These are phyloP conservation scores for Closterium sp. DNA, from an alignment of 139 green algal species.

Conservation along the genomic window DNA sequence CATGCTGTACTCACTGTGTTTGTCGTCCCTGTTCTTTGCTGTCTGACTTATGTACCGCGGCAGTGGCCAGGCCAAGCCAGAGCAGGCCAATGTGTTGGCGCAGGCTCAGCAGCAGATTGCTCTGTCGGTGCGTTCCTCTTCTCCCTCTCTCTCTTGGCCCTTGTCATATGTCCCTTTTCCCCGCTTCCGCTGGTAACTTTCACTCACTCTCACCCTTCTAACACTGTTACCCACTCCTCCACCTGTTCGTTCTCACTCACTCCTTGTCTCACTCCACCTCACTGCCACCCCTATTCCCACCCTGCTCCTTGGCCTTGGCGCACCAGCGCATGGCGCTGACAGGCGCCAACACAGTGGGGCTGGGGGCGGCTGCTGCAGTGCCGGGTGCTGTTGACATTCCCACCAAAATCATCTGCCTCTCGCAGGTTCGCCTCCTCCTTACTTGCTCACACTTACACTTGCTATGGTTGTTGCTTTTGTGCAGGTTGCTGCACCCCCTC, in stretches of 20 bases:
- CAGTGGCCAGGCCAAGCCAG: constrained; percentile 11
- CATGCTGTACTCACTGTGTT: neutral
- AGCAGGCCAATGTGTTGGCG: constrained; percentile 11
- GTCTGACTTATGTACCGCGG: neutral
- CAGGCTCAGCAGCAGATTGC: constrained; percentile 11
- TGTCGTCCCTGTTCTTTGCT: neutral
- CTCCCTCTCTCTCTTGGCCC: neutral
- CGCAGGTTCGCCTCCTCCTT: neutral
- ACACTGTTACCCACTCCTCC: neutral
- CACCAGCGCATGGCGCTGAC: neutral
- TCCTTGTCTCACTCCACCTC: neutral
- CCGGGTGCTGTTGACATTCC: neutral
- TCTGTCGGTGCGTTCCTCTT: neutral
- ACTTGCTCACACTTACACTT: no score
- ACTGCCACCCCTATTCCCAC: neutral
- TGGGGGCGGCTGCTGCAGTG: neutral
- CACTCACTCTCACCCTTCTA: neutral
- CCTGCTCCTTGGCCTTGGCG: neutral
- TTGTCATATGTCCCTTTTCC: neutral
- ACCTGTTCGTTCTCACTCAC: neutral
- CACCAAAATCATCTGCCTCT: neutral
- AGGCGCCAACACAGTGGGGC: neutral
- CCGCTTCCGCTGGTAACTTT: neutral
- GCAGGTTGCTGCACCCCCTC: no score
- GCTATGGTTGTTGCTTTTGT: no score